Evolutionary conservation across 805 yeast species (phyloP).

Genomic region (Metschnikowia bowlesiae): DNA sequence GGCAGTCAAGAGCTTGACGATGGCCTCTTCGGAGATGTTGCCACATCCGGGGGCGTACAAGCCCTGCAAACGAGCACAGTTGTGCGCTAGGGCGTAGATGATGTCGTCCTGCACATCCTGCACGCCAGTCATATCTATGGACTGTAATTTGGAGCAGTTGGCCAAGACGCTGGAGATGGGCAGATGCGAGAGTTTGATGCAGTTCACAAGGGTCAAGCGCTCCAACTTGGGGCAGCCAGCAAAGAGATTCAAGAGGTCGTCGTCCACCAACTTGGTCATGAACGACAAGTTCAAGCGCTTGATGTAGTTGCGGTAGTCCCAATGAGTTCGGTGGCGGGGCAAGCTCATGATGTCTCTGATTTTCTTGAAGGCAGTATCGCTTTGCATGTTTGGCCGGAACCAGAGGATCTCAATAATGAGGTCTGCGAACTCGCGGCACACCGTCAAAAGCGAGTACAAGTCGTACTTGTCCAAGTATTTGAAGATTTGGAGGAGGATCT

Average conservation of each 20-base stretch:
- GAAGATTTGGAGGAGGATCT: slow-evolving; percentile 60
- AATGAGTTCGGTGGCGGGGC: slow-evolving; percentile 47
- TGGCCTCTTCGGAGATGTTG: slow-evolving; percentile 60
- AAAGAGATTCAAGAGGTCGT: slow-evolving; percentile 56
- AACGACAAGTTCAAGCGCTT: slow-evolving; percentile 77
- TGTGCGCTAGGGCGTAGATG: slow-evolving; percentile 58
- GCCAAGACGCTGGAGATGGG: slow-evolving; percentile 60
- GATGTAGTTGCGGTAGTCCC: slow-evolving; percentile 66
- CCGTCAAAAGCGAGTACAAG: slow-evolving; percentile 57
- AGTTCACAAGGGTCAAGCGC: slow-evolving; percentile 79
- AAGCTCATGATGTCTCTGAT: slow-evolving; percentile 52
- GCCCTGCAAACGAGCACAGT: slow-evolving; percentile 80
- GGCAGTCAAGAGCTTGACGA: slow-evolving; percentile 50
- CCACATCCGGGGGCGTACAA: slow-evolving; percentile 84
- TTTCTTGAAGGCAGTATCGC: slow-evolving; percentile 44
- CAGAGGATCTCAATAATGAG: slow-evolving; percentile 75
- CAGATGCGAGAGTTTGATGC: slow-evolving; percentile 55
- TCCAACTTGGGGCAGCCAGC: slow-evolving; percentile 74
- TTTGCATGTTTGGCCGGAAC: slow-evolving; percentile 76
- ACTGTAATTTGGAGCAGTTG: slow-evolving; percentile 68
- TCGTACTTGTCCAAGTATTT: slow-evolving; percentile 62
- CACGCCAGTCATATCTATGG: slow-evolving; percentile 84
- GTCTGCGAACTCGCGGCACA: slow-evolving; percentile 77
- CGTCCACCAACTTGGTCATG: slow-evolving; percentile 64
- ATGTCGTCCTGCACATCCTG: slow-evolving; percentile 61